These are phyloP conservation scores for Penicillium brasilianum DNA, from an alignment of 2,329 filamentous ascomycete genomes.

Conservation along the genomic window DNA sequence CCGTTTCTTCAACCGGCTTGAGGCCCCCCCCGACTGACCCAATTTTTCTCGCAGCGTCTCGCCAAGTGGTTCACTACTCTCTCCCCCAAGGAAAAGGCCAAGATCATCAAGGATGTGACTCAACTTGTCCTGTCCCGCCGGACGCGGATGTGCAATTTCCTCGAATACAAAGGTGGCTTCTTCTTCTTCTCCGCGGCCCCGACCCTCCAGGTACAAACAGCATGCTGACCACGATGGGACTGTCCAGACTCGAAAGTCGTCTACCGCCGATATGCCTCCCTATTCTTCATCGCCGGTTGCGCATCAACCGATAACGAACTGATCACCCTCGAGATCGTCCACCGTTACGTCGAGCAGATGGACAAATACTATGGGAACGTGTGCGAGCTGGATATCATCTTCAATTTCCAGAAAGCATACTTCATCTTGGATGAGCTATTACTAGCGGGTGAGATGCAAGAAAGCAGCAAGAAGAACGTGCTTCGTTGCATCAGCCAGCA, in stretches of 20 bases:
- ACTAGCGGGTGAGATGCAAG: conserved; percentile 93
- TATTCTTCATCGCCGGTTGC: conserved; percentile 99
- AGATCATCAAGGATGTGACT: conserved; percentile 99
- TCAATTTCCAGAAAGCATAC: conserved; percentile 99
- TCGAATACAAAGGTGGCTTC: conserved; percentile 90
- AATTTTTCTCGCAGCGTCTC: conserved; percentile 70
- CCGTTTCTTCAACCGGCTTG: conserved; percentile 32
- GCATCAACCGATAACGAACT: conserved; percentile 97
- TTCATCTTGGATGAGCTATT: conserved; percentile 98
- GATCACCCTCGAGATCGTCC: conserved; percentile 97
- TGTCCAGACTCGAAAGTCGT: conserved; percentile 91
- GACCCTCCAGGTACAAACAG: conserved; percentile 1
- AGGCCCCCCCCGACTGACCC: conserved; percentile 33
- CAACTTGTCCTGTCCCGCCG: conserved; percentile 94
- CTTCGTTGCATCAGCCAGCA: conserved; percentile 94
- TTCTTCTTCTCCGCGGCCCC: conserved; percentile 13
- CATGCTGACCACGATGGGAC: conserved; percentile 7
- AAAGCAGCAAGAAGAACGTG: conserved; percentile 99
- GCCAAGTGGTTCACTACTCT: conserved; percentile 99
- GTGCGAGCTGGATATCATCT: conserved; percentile 99
- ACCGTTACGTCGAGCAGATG: conserved; percentile 99
- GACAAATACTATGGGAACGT: conserved; percentile 99
- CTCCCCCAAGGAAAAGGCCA: conserved; percentile 97
- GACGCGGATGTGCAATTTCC: conserved; percentile 99
- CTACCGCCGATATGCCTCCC: conserved; percentile 95